phyloP scores from a whole-genome alignment of 257 asterid species.

The Forsythia suspensa region DNA sequence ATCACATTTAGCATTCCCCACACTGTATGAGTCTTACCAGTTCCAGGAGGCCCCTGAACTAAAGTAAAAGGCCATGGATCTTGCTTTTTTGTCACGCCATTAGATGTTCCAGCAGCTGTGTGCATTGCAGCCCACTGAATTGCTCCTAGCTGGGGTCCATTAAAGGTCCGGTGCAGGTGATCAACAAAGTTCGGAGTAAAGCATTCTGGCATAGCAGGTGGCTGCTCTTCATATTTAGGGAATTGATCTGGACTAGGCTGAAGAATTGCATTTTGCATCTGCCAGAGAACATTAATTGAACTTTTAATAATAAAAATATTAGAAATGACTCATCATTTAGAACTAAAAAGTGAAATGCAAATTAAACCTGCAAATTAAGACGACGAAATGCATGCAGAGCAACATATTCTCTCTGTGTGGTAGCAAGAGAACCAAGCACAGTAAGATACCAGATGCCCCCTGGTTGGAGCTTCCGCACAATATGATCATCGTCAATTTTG shows the following conservation, averaged over 20 bases:
- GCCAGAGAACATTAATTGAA: slow-evolving; percentile 23
- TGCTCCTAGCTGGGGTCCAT: slow-evolving; percentile 89
- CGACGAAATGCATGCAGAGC: slow-evolving; percentile 98
- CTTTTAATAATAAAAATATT: slow-evolving; percentile 19
- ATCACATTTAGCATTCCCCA: slow-evolving; percentile 99
- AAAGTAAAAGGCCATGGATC: slow-evolving; percentile 99
- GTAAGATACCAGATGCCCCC: slow-evolving; percentile 88
- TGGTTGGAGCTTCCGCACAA: slow-evolving; percentile 84
- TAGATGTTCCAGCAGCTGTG: slow-evolving; percentile 95
- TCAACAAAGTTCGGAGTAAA: slow-evolving; percentile 89
- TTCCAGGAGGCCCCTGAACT: slow-evolving; percentile 99
- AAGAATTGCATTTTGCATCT: slow-evolving; percentile 99
- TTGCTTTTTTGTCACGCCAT: slow-evolving; percentile 77
- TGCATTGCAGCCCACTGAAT: slow-evolving; percentile 99
- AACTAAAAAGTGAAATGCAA: slow-evolving; percentile 7
- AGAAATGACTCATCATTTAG: not conserved
- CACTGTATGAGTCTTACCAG: slow-evolving; percentile 98
- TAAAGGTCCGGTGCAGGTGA: slow-evolving; percentile 71
- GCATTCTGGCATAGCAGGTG: slow-evolving; percentile 99
- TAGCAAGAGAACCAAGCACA: slow-evolving; percentile 87
- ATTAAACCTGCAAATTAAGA: slow-evolving; percentile 77
- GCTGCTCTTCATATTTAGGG: slow-evolving; percentile 94
- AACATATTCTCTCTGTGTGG: slow-evolving; percentile 92
- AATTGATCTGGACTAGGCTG: slow-evolving; percentile 96
- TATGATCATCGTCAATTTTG: slow-evolving; percentile 78